A percentile compares a stretch with the other conserved stretches of the same genome.
Evolutionary conservation across 306 rosid species (phyloP).

Genomic region (Cucumis hystrix): DNA sequence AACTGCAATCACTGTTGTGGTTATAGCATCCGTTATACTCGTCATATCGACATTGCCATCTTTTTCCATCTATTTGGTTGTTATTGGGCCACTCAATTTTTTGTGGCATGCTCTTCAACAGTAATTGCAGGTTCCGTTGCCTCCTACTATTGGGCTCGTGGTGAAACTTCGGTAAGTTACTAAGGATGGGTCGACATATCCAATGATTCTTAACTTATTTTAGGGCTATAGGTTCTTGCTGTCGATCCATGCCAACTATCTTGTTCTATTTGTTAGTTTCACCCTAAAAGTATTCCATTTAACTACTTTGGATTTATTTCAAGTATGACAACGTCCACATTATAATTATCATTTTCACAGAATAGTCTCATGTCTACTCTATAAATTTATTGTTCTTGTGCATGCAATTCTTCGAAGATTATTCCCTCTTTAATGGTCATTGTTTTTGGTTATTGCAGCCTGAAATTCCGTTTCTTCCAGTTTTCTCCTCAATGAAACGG

Average conservation of each 20-base stretch:
- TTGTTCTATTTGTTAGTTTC: background rate
- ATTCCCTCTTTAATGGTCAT: background rate
- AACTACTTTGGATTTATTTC: background rate
- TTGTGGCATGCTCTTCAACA: conserved; percentile 73
- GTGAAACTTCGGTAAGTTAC: conserved; percentile 74
- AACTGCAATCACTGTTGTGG: conserved; percentile 80
- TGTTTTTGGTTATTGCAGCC: conserved; percentile 41
- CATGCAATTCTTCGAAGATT: background rate
- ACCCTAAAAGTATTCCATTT: background rate
- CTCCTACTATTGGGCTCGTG: conserved; percentile 86
- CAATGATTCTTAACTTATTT: background rate
- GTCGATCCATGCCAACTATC: background rate
- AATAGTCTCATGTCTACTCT: background rate
- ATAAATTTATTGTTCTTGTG: background rate
- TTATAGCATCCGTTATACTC: conserved; percentile 65
- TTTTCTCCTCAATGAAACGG: conserved; percentile 81
- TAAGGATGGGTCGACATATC: background rate
- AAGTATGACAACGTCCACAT: background rate
- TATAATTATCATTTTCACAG: background rate
- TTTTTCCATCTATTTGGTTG: conserved; percentile 92
- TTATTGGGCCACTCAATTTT: conserved; percentile 91
- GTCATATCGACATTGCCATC: conserved; percentile 68
- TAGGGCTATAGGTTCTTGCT: background rate
- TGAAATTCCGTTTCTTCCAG: conserved; percentile 86
- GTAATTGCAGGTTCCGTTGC: conserved; percentile 94